Conservation (phyloP, 352 stramenopile genomes). For the Phytophthora megakarya region DNA sequence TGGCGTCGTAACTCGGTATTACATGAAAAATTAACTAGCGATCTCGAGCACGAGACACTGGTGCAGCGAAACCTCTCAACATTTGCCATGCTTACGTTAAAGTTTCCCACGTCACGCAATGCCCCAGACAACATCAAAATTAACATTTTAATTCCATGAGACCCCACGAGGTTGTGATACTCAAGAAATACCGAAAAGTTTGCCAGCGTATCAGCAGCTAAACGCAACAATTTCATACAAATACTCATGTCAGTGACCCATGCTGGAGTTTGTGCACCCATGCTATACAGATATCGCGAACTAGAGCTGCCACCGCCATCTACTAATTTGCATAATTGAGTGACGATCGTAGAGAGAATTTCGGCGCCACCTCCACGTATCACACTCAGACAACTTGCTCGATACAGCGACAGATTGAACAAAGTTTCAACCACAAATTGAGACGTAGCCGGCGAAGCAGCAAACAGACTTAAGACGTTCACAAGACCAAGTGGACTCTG, state of each 20-base stretch:
- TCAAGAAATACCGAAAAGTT: constrained; percentile 76
- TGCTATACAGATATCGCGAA: constrained; percentile 18
- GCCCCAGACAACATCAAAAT: constrained; percentile 49
- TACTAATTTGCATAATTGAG: constrained; percentile 48
- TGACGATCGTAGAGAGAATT: constrained; percentile 52
- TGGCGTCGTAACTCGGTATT: constrained; percentile 57
- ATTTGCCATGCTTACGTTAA: constrained; percentile 33
- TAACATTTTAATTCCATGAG: constrained; percentile 58
- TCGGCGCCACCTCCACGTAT: constrained; percentile 68
- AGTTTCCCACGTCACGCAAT: constrained; percentile 54
- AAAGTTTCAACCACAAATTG: constrained; percentile 67
- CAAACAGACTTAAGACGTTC: constrained; percentile 65
- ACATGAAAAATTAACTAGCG: constrained; percentile 75
- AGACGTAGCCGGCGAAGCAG: constrained; percentile 36
- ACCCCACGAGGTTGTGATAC: constrained; percentile 55
- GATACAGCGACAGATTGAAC: constrained; percentile 76
- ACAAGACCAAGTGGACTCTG: constrained; percentile 74
- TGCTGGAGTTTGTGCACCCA: background rate
- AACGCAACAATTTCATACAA: constrained; percentile 43
- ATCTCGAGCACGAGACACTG: constrained; percentile 54
- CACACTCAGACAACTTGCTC: constrained; percentile 51
- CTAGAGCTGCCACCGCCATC: constrained; percentile 40
- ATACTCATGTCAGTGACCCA: constrained; percentile 31
- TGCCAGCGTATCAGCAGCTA: constrained; percentile 63
- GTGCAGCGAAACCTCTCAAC: constrained; percentile 56